Evolutionary conservation across 371 early-diverging fungal species (phyloP).

Genomic region (Haplosporangium sp.): DNA sequence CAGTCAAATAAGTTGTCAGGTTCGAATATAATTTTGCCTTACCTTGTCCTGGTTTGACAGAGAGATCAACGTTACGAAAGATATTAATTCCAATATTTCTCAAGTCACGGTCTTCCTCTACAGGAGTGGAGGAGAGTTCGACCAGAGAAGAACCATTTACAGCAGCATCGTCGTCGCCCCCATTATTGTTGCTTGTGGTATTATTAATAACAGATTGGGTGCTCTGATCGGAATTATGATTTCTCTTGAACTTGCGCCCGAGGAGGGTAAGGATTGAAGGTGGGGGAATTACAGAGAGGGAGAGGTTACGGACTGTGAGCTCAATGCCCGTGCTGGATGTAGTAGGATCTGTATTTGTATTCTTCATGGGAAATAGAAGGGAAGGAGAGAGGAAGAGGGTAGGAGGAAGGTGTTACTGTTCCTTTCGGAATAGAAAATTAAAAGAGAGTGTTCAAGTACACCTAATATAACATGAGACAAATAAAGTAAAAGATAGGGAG

Average conservation of each 20-base stretch:
- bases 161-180: background rate
- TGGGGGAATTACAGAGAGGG: conserved; percentile 49
- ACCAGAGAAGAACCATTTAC: background rate
- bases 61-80: conserved; percentile 42
- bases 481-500: too few relatives aligned
- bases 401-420: background rate
- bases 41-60: conserved; percentile 53
- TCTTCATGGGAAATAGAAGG: background rate
- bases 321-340: conserved; percentile 20
- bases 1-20: too few relatives aligned
- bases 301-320: conserved; percentile 42
- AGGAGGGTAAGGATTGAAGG: conserved; percentile 35
- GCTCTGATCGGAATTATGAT: conserved; percentile 5
- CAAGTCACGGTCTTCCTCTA: conserved; percentile 28
- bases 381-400: background rate
- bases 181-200: background rate
- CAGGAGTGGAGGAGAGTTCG: background rate
- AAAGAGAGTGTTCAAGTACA: too few relatives aligned
- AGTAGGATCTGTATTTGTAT: background rate
- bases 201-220: background rate
- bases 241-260: conserved; percentile 18
- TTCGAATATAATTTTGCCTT: too few relatives aligned
- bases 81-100: conserved; percentile 41
- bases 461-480: too few relatives aligned
- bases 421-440: too few relatives aligned